These are phyloP conservation scores for Iberis amara DNA, from an alignment of 441 rosid species.

Conservation along the genomic window DNA sequence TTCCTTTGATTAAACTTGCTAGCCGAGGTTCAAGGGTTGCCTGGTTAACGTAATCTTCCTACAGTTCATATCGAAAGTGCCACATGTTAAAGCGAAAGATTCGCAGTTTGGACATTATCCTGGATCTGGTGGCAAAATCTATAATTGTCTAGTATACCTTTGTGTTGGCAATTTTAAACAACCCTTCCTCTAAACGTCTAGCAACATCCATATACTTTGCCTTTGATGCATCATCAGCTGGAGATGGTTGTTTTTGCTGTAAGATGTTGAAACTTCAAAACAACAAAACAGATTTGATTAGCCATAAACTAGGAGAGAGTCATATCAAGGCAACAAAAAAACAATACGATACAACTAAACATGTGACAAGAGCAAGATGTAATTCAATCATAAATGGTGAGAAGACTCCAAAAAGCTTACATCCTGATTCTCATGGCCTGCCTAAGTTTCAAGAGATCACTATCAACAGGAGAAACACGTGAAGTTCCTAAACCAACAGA, in stretches of 20 bases:
- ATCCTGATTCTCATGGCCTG: slow-evolving; percentile 47
- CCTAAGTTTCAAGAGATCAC: slow-evolving; percentile 54
- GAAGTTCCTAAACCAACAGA: slow-evolving; percentile 29
- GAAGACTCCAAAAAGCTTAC: slow-evolving; percentile 38
- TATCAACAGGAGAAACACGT: slow-evolving; percentile 28
- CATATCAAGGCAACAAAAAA: not conserved
- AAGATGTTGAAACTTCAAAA: slow-evolving; percentile 45
- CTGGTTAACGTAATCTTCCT: slow-evolving; percentile 71
- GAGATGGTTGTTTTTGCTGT: slow-evolving; percentile 47
- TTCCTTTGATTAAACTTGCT: slow-evolving; percentile 38
- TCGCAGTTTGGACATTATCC: not conserved
- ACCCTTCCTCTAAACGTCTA: slow-evolving; percentile 83
- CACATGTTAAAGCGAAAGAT: slow-evolving; percentile 16
- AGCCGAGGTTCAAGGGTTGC: slow-evolving; percentile 58
- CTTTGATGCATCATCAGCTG: slow-evolving; percentile 43
- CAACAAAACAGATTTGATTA: slow-evolving; percentile 19
- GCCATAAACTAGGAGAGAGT: not conserved
- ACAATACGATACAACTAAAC: not conserved
- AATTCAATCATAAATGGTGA: not conserved
- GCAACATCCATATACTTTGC: slow-evolving; percentile 51
- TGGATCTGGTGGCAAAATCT: slow-evolving; percentile 1
- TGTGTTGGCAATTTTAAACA: slow-evolving; percentile 65
- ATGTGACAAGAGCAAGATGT: too few relatives aligned
- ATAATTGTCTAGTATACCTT: slow-evolving; percentile 36
- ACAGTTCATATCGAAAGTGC: slow-evolving; percentile 20